Base-by-base conservation (phyloP, 1,284 basidiomycete genomes). In the Naganishia cerealis region DNA sequence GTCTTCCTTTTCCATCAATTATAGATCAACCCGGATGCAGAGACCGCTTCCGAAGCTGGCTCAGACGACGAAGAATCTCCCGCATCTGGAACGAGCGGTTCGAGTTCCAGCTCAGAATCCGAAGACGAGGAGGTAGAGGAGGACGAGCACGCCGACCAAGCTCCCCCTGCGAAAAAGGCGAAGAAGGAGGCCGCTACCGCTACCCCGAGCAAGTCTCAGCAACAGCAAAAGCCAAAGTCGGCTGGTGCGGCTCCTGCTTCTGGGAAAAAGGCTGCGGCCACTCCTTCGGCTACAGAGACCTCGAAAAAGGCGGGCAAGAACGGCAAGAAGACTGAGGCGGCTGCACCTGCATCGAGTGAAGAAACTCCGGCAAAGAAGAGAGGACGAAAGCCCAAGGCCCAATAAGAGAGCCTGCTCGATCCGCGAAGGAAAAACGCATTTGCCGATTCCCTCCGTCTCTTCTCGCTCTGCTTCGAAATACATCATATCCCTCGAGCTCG, bases 241-340 rank as follows among this genome's bases (percentile, higher is more conserved):
- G 54, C 65, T 48, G 50, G 55, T 16, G 39, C 68, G 9, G 53
- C 40, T 5, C 26, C 53, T 29, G 43, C 46, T n/a, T 52, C 48
- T n/a, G 36, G 33, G n/a, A 61, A 58, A 42, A 65, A 69, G 40
- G 53, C 48, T 46, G 26, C 24, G 12, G 43, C 48, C 16, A 36
- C 65, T 21, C 53, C 65, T 4, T 36, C 62, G 21, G 62, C 66
- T n/a, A 39, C 58, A 10, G 36, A 56, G 24, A 52, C 62, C 13
- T 39, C 54, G 38, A 56, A 52, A 26, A 62, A 65, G 63, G 52
- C 74, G 6, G 29, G 29, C 29, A 33, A 33, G 29, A 50, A 50
- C n/a, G n/a, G n/a, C 68, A 74, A 73, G 69, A 75, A 77, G 73
- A 72, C 69, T 69, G 75, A 77, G 72, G 74, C 74, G 56, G 69